Percentiles rank a stretch among this genome's conserved stretches.
These are phyloP conservation scores for Nasturtium officinale DNA, from an alignment of 345 rosid species.

Conservation along the genomic window DNA sequence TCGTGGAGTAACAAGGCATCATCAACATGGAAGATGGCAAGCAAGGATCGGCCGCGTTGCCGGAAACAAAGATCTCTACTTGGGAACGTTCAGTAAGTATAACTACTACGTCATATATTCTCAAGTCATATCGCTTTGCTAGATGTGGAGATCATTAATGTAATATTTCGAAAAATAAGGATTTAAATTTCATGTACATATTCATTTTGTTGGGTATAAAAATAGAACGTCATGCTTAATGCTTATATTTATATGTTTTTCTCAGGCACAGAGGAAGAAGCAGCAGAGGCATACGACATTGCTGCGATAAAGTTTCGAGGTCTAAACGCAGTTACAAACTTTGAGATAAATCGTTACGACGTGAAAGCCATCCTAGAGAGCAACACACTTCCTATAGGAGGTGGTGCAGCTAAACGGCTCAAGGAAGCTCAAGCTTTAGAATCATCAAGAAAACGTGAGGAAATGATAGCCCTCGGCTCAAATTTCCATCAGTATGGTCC, in stretches of 20 bases:
- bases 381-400: constrained; percentile 91
- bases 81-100: constrained; percentile 94
- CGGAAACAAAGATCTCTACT: constrained; percentile 97
- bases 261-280: constrained; percentile 95
- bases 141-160: neutral
- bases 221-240: neutral
- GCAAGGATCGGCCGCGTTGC: constrained; percentile 99
- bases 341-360: constrained; percentile 93
- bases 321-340: constrained; percentile 88
- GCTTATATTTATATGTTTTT: constrained; percentile 14
- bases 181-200: neutral
- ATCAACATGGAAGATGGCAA: constrained; percentile 99
- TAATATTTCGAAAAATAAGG: neutral
- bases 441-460: constrained; percentile 77
- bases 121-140: neutral
- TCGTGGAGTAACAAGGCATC: constrained; percentile 99
- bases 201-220: neutral
- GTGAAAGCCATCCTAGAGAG: constrained; percentile 96
- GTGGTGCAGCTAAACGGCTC: constrained; percentile 92
- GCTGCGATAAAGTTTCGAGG: constrained; percentile 98
- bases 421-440: constrained; percentile 99
- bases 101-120: neutral
- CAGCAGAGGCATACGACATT: constrained; percentile 98
- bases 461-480: constrained; percentile 83
- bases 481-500: constrained; percentile 58